These are phyloP conservation scores for Aegilops tauschii DNA, from an alignment of 176 grass and related monocot genomes.

Conservation along the genomic window DNA sequence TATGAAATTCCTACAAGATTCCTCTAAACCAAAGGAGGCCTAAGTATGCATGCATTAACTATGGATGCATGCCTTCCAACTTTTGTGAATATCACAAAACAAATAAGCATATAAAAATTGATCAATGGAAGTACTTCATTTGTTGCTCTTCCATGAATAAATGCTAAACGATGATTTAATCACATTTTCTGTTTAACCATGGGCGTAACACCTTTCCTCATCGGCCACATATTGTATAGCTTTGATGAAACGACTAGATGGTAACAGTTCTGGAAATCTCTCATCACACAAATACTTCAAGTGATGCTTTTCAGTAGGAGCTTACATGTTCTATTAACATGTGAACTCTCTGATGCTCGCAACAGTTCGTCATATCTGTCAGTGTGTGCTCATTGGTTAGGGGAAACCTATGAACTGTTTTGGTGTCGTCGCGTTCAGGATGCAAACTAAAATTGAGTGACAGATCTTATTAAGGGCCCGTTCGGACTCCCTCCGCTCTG, in stretches of 20 bases:
- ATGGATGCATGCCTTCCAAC: not conserved
- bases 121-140: not conserved
- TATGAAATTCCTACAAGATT: no score
- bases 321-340: slow-evolving; percentile 15
- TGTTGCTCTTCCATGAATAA: slow-evolving; percentile 4
- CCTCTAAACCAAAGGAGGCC: no score
- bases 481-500: no score
- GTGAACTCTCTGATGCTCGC: not conserved
- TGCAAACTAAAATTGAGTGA: slow-evolving; percentile 6
- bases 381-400: not conserved
- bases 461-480: not conserved
- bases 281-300: slow-evolving; percentile 4
- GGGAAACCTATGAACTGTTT: not conserved
- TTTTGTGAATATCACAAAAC: not conserved
- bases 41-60: not conserved
- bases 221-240: not conserved
- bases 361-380: slow-evolving; percentile 3
- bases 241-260: not conserved
- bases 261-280: not conserved
- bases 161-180: slow-evolving; percentile 22
- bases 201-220: not conserved
- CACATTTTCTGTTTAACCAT: not conserved
- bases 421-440: not conserved
- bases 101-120: not conserved
- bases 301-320: slow-evolving; percentile 9